Evolutionary conservation across 805 yeast species (phyloP).

Genomic region (Candida peoriensis): DNA sequence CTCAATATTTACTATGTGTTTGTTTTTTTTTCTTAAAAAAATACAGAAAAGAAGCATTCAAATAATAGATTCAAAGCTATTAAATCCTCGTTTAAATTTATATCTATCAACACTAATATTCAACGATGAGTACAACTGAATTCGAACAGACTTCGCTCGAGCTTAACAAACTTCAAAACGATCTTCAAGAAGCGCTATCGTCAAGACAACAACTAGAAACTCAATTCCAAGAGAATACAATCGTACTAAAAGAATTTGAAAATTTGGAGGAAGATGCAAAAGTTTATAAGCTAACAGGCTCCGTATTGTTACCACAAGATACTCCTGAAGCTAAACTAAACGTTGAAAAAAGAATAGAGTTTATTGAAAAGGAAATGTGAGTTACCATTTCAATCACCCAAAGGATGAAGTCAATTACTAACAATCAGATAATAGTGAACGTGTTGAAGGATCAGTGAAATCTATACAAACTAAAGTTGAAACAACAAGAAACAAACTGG

Average conservation of each 20-base stretch:
- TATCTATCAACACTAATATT: too few relatives aligned
- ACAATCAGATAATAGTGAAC: conserved; percentile 25
- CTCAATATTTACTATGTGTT: too few relatives aligned
- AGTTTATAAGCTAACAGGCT: conserved; percentile 87
- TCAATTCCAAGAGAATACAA: conserved; percentile 88
- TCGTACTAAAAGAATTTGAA: conserved; percentile 79
- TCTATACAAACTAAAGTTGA: conserved; percentile 52
- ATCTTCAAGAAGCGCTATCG: conserved; percentile 48
- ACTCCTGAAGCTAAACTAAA: conserved; percentile 74
- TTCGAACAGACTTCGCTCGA: conserved; percentile 41
- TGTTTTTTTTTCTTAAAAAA: too few relatives aligned
- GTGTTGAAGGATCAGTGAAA: conserved; percentile 71
- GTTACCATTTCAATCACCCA: not conserved
- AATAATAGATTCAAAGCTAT: too few relatives aligned
- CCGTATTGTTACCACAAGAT: conserved; percentile 88
- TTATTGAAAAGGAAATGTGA: conserved; percentile 72
- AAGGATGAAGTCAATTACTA: too few relatives aligned
- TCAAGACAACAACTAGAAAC: conserved; percentile 88
- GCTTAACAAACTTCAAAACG: conserved; percentile 41
- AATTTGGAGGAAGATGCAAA: conserved; percentile 61
- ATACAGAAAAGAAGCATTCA: too few relatives aligned
- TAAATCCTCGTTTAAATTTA: too few relatives aligned
- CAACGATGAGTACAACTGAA: too few relatives aligned
- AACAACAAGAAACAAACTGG: conserved; percentile 48
- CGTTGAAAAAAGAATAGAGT: conserved; percentile 86